Evolutionary conservation across 1,284 basidiomycete species (phyloP), one percentile per base, ranked within the genome.

Genomic region (Singerocomus inundabilis): DNA sequence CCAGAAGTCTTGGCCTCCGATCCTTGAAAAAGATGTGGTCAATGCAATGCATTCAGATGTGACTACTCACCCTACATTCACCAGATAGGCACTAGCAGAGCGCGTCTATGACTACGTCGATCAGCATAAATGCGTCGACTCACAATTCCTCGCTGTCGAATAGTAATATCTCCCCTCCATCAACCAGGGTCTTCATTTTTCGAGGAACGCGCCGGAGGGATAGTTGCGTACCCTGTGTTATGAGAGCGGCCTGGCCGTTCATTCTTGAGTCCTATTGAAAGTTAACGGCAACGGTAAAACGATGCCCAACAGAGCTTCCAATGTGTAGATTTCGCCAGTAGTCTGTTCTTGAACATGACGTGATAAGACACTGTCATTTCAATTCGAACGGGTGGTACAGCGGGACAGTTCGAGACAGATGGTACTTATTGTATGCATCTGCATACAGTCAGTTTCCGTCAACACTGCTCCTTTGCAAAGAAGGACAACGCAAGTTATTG

Each of bases 1-100:
- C 65, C 68, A 70, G 26, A 67, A 70, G 24, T 54, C 52, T 53
- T 67, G 65, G 9, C 62, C 67, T 12, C 68, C 68, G 3, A 67
- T 56, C 9, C 65, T 67, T 48, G 28, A 39, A 34, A 37, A 45
- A 29, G 10, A 42, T 52, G 45, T 30, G 44, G 33, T 16, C 18
- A 8, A 26, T 18, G 31, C 8, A 34, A 15, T 21, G 13, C n/a
- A 40, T 38, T 37, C 10, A 16, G 31, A 6, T 8, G 42, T 41
- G 25, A 32, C 5, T 2, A 46, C 63, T 55, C 47, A 65, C 63
- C 48, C 51, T 34, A 68, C n/a, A 34, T 62, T 62, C 15, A 66
- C 59, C 29, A 66, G 61, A 47, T 69, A 66, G 21, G 63, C 64
- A 48, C 63, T 66, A 42, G 24, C 11, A 6, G 39, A 39, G 26